Percentiles rank a stretch among this genome's conserved stretches.
Evolutionary conservation across 1,284 basidiomycete species (phyloP).

Genomic region (Ceratobasidium sp.): DNA sequence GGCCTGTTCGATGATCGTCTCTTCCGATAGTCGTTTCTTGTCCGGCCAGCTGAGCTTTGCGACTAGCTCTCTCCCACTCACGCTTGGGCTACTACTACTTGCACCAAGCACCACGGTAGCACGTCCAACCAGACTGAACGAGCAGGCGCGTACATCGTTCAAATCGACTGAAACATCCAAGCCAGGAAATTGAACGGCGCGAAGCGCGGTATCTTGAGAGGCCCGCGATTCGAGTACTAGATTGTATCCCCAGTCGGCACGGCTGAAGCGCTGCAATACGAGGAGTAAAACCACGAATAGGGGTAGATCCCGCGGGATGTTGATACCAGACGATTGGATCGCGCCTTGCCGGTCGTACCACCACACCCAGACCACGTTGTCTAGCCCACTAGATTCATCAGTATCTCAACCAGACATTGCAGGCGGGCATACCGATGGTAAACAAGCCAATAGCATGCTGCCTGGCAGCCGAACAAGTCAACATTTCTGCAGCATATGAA

Average conservation of each 20-base stretch:
- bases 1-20: neutral
- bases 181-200: neutral
- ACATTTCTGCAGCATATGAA: too few relatives aligned
- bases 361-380: conserved; percentile 2
- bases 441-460: neutral
- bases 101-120: neutral
- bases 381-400: neutral
- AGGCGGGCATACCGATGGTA: neutral
- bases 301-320: conserved; percentile 30
- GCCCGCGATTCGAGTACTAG: neutral
- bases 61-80: neutral
- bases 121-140: conserved; percentile 1
- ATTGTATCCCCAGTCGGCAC: conserved; percentile 7
- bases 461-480: neutral
- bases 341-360: conserved; percentile 44
- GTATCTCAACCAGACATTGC: neutral
- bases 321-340: conserved; percentile 31
- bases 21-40: neutral
- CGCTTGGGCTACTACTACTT: neutral
- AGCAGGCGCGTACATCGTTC: neutral
- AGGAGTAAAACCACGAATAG: conserved; percentile 36
- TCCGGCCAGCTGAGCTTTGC: neutral
- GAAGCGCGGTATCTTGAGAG: too few relatives aligned
- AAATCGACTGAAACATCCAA: neutral
- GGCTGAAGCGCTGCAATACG: conserved; percentile 7